A percentile compares a stretch with the other conserved stretches of the same genome.
Evolutionary conservation across 768 basidiomycete species (phyloP).

Genomic region (Rhizopogon roseolus): DNA sequence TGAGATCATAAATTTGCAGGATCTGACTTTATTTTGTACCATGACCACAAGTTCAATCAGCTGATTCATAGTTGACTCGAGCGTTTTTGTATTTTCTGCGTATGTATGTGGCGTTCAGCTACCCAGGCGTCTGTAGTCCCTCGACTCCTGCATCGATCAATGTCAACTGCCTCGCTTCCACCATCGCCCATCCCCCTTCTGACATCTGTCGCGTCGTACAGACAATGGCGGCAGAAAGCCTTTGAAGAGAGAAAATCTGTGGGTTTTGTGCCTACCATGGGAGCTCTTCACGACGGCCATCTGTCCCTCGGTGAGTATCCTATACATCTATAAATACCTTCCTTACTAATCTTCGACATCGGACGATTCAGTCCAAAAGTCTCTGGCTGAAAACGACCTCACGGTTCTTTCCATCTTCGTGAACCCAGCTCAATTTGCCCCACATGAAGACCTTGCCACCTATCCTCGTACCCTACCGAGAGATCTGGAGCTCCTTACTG

Average conservation of each 20-base stretch:
- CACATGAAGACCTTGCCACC: constrained; percentile 85
- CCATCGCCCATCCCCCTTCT: constrained; percentile 42
- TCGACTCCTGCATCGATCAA: neutral
- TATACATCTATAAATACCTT: neutral
- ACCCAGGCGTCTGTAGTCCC: neutral
- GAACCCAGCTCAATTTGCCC: constrained; percentile 96
- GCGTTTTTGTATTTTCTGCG: neutral
- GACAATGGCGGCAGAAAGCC: constrained; percentile 71
- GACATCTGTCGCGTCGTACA: constrained; percentile 53
- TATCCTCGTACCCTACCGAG: constrained; percentile 84
- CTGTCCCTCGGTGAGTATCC: constrained; percentile 76
- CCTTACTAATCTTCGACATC: neutral
- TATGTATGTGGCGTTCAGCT: constrained; percentile 8
- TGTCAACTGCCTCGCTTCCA: constrained; percentile 19
- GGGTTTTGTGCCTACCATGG: constrained; percentile 98
- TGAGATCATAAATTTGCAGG: neutral
- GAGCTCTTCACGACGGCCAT: constrained; percentile 92
- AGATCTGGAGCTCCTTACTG: constrained; percentile 63
- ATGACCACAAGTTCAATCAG: neutral
- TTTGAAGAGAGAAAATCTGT: constrained; percentile 60
- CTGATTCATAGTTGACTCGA: no score
- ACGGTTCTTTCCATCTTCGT: constrained; percentile 97
- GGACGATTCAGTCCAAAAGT: constrained; percentile 59
- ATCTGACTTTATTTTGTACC: neutral
- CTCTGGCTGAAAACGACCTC: constrained; percentile 71